These are phyloP conservation scores for Arctostaphylos glauca DNA, from an alignment of 148 eudicot species.

Conservation along the genomic window DNA sequence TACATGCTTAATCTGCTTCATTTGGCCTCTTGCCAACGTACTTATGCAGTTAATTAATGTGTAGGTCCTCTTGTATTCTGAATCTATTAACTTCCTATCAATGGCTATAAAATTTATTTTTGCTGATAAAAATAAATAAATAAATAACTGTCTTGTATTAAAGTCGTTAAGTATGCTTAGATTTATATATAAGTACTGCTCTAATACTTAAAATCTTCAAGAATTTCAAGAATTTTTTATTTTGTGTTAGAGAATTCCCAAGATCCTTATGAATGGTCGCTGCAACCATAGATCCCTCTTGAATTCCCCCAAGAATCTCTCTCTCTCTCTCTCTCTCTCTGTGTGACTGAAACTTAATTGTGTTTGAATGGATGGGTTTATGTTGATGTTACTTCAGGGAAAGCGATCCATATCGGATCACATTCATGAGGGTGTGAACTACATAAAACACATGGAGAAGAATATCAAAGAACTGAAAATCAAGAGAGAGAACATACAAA, in stretches of 20 bases:
- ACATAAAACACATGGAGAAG: slow-evolving; percentile 49
- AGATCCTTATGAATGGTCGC: not conserved
- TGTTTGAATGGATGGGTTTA: not conserved
- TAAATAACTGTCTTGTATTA: too few relatives aligned
- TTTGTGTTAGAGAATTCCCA: too few relatives aligned
- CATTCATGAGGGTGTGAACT: slow-evolving; percentile 48
- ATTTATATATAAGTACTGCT: too few relatives aligned
- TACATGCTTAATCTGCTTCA: too few relatives aligned
- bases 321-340: not conserved
- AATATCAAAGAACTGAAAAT: slow-evolving; percentile 35
- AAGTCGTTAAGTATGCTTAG: too few relatives aligned
- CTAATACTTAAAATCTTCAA: not conserved
- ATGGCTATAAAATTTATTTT: too few relatives aligned
- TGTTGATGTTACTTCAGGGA: slow-evolving; percentile 38
- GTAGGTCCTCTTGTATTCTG: too few relatives aligned
- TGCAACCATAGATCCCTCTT: not conserved
- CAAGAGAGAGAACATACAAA: slow-evolving; percentile 40
- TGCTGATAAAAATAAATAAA: too few relatives aligned
- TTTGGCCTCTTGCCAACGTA: too few relatives aligned
- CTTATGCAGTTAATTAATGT: too few relatives aligned
- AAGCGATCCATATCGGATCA: slow-evolving; percentile 63
- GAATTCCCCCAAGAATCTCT: not conserved
- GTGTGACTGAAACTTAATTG: not conserved
- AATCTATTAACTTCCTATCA: too few relatives aligned
- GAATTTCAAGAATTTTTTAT: not conserved